Evolutionary conservation across 495 filamentous ascomycete genomes (phyloP).

Genomic region (Annulohypoxylon stygium): DNA sequence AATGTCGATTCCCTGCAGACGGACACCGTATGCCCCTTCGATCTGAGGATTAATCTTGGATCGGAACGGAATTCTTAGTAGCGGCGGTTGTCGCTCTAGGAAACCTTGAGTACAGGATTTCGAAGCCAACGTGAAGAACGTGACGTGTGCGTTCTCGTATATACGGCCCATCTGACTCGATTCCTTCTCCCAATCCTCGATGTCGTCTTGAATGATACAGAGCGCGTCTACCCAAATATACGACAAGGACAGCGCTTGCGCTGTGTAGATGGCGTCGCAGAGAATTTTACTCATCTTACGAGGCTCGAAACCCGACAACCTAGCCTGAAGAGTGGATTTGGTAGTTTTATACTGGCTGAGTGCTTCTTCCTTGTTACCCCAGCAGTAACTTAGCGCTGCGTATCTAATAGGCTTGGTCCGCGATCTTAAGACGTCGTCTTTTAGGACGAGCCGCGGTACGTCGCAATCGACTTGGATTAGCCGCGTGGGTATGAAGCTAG

Average conservation of each 20-base stretch:
- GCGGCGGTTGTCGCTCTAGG: neutral
- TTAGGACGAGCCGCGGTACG: neutral
- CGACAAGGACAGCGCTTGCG: neutral
- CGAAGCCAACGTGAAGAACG: neutral
- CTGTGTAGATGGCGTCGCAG: neutral
- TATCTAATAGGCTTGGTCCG: neutral
- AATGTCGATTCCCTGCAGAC: neutral
- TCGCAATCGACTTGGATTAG: neutral
- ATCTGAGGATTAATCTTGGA: neutral
- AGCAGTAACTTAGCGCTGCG: neutral
- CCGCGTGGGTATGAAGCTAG: constrained; percentile 3
- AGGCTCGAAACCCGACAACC: neutral
- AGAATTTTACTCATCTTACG: neutral
- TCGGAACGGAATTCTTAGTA: neutral
- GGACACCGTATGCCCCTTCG: neutral
- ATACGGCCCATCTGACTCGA: neutral
- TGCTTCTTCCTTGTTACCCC: neutral
- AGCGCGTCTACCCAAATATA: neutral
- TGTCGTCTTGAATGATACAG: constrained; percentile 3
- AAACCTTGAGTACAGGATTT: neutral
- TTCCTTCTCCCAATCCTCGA: neutral
- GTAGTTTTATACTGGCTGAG: neutral
- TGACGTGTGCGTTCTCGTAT: neutral
- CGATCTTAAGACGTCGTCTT: neutral
- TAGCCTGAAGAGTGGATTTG: neutral